Evolutionary conservation across 768 basidiomycete genomes (phyloP), one percentile per base, ranked within the genome.

Genomic region (Clathrus columnatus): DNA sequence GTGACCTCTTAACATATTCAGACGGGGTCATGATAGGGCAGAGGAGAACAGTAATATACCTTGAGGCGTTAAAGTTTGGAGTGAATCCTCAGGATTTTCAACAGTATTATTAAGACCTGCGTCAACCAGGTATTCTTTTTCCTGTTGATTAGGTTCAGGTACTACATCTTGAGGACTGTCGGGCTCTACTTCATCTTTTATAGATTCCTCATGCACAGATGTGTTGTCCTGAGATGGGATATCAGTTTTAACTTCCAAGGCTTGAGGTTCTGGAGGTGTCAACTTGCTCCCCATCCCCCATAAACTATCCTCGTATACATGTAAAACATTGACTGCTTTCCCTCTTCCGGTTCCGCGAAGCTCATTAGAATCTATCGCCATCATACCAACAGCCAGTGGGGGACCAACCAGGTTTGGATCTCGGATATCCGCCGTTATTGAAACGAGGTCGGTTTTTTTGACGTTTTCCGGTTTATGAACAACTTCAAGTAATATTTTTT

Each of bases 281-380:
- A 60, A 57, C 63, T 82, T 87, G n/a, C 69, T 69, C 24, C 88
- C 89, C 72, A 85, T 74, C 8, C 82, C 76, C 80, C 86, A 91
- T 10, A 91, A 65, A 61, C 75, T 69, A 61, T 91, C 89, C 62
- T 84, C 85, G 82, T 85, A 89, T 2, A 82, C 79, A 61, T 91
- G 90, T 18, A 84, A 59, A 3, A 89, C 70, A 32, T 73, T 72
- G 7, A 90, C 86, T 0, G 87, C 90, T 65, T 91, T 91, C 1
- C 90, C 90, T 62, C 87, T 89, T 51, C 72, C 74, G 20, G 68
- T 71, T n/a, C 69, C 68, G 45, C 70, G 66, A 54, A 88, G 64
- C 45, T 73, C 71, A 50, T 75, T 71, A 45, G 75, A 70, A 17
- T 79, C 64, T 8, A 87, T 68, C 3, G 82, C 85, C 76, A 89